phyloP scores from a whole-genome alignment of 805 yeast species.

The Cyberlindnera americana region DNA sequence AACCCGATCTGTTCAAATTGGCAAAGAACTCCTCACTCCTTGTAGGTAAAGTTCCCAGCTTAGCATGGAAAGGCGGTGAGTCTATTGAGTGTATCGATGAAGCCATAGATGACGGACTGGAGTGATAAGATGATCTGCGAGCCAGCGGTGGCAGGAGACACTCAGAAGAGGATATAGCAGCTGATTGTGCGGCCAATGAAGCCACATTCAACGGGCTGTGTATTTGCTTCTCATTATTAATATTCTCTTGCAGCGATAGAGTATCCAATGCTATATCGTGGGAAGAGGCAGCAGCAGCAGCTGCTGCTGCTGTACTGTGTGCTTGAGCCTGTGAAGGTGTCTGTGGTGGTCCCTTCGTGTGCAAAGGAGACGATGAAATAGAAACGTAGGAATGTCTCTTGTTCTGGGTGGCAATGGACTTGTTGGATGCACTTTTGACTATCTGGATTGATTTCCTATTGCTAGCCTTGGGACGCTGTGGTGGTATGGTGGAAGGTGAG shows the following conservation, averaged over 20 bases:
- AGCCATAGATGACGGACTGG: slow-evolving; percentile 16
- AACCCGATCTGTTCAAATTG: slow-evolving; percentile 4
- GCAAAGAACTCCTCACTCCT: slow-evolving; percentile 11
- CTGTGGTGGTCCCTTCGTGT: slow-evolving; percentile 2
- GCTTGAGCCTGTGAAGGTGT: neutral
- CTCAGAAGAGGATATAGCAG: slow-evolving; percentile 11
- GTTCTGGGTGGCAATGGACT: slow-evolving; percentile 2
- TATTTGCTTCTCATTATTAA: slow-evolving; percentile 16
- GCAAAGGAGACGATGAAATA: slow-evolving; percentile 1
- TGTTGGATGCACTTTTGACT: slow-evolving; percentile 4
- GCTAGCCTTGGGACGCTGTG: neutral
- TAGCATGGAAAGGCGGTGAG: slow-evolving; percentile 18
- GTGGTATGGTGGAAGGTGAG: slow-evolving; percentile 1
- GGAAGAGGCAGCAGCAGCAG: slow-evolving; percentile 1
- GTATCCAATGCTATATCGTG: slow-evolving; percentile 7
- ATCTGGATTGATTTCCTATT: slow-evolving; percentile 1
- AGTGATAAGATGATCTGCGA: slow-evolving; percentile 6
- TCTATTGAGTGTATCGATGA: slow-evolving; percentile 22
- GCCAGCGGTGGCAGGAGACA: slow-evolving; percentile 11
- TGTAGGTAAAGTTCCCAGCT: slow-evolving; percentile 3
- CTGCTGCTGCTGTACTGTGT: slow-evolving; percentile 3
- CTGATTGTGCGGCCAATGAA: slow-evolving; percentile 15
- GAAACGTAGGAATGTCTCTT: slow-evolving; percentile 7
- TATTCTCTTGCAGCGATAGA: slow-evolving; percentile 6
- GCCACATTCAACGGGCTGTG: neutral